Conservation (phyloP, 441 rosid genomes). For the Syzygium malaccense region DNA sequence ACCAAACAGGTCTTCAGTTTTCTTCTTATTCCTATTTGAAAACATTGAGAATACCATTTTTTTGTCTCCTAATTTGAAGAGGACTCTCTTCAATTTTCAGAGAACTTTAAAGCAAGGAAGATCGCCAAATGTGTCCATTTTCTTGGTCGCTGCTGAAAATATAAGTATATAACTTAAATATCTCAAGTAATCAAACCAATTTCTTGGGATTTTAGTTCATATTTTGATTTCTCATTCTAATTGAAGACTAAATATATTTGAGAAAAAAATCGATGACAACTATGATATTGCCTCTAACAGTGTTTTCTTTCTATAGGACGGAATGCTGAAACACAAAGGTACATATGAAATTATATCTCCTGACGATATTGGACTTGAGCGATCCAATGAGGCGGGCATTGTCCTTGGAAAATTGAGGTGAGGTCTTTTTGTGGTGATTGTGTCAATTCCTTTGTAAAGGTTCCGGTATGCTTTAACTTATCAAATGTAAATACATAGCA, state of each 20-base stretch:
- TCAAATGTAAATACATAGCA: neutral
- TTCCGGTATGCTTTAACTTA: neutral
- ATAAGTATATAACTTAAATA: neutral
- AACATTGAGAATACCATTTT: neutral
- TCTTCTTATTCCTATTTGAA: neutral
- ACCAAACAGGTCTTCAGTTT: neutral
- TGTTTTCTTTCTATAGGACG: conserved; percentile 44
- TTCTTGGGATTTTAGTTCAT: neutral
- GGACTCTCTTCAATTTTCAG: neutral
- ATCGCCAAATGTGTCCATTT: neutral
- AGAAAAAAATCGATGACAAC: neutral
- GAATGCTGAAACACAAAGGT: conserved; percentile 94
- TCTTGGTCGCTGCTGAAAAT: neutral
- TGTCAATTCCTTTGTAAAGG: neutral
- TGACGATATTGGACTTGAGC: conserved; percentile 89
- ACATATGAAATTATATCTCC: conserved; percentile 93
- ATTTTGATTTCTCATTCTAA: neutral
- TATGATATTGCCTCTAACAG: neutral
- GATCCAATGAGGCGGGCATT: conserved; percentile 83
- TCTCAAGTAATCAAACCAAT: neutral
- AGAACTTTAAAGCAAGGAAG: neutral
- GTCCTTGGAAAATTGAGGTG: conserved; percentile 97
- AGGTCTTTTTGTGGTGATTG: neutral
- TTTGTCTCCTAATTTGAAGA: neutral
- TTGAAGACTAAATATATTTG: neutral